Base-by-base conservation (phyloP, 805 yeast species). In the Ogataea wickerhamii region DNA sequence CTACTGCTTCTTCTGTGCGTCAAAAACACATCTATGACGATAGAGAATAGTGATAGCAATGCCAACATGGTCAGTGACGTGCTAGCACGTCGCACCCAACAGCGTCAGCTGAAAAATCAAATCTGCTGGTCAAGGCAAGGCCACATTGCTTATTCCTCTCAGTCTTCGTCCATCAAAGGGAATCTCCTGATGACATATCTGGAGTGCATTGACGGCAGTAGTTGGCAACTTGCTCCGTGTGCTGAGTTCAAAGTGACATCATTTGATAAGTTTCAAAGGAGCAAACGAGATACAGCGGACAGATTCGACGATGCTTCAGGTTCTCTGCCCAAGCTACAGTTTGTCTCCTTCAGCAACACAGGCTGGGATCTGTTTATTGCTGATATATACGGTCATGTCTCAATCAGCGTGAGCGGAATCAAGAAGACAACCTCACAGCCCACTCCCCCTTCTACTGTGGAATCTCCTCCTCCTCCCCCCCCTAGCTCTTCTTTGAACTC, bases 41-140 rank as follows among this genome's bases (percentile, higher is more conserved):
- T n/a, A n/a, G n/a, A n/a, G n/a, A n/a, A n/a, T n/a, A n/a, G n/a
- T n/a, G n/a, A n/a, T n/a, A n/a, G n/a, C n/a, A n/a, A n/a, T n/a
- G n/a, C n/a, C n/a, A n/a, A n/a, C n/a, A n/a, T n/a, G n/a, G n/a
- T n/a, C 25, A 52, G 55, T 28, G 61, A 56, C 22, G 50, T 52
- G 4, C 43, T 54, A 5, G 47, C 51, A 18, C 47, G 51, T 13
- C 41, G 57, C 13, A 32, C 58, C 3, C 56, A 48, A 24, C 47
- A 35, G 13, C 30, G 32, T 7, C 43, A 36, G n/a, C 40, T 39
- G 18, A 41, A 38, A 13, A 36, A 40, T 28, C 49, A 36, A 17
- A 34, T 82, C 7, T 73, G 87, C 8, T 87, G 96, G 96, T 84
- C 94, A 8, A 76, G 79, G 47, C 83, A 80, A 48, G 96, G 96